phyloP scores from a whole-genome alignment of 257 asterid genomes.

The Orobanche coerulescens region DNA sequence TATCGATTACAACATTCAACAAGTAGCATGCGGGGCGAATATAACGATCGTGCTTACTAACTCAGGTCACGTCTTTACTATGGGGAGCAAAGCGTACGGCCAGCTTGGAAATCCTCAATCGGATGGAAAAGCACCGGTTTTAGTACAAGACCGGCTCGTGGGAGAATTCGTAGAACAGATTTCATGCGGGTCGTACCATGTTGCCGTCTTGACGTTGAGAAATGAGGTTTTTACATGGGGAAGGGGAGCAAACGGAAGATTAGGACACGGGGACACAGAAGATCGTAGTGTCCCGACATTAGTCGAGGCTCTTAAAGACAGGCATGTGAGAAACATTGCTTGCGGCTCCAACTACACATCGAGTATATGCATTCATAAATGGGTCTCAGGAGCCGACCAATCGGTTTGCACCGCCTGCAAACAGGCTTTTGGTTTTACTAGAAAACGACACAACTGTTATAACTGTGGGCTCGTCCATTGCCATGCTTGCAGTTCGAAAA shows the following conservation, averaged over 20 bases:
- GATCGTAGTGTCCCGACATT: slow-evolving; percentile 64
- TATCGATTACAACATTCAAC: slow-evolving; percentile 73
- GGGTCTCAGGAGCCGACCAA: slow-evolving; percentile 93
- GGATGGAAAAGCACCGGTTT: slow-evolving; percentile 61
- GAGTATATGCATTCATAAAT: slow-evolving; percentile 75
- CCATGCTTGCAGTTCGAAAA: slow-evolving; percentile 85
- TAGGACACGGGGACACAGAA: slow-evolving; percentile 79
- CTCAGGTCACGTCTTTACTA: slow-evolving; percentile 76
- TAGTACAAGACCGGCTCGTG: slow-evolving; percentile 75
- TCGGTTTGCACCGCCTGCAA: slow-evolving; percentile 77
- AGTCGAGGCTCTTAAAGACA: slow-evolving; percentile 72
- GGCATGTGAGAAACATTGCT: slow-evolving; percentile 64
- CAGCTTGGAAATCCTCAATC: slow-evolving; percentile 71
- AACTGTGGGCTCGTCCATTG: slow-evolving; percentile 91
- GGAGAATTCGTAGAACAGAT: slow-evolving; percentile 92
- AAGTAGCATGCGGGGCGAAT: slow-evolving; percentile 71
- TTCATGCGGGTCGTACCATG: slow-evolving; percentile 67
- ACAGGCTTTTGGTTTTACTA: slow-evolving; percentile 83
- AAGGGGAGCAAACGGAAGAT: slow-evolving; percentile 74
- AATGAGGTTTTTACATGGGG: slow-evolving; percentile 92
- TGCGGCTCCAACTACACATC: slow-evolving; percentile 87
- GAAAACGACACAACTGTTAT: slow-evolving; percentile 77
- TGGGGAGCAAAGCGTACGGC: slow-evolving; percentile 68
- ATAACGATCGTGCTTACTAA: slow-evolving; percentile 65
- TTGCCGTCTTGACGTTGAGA: slow-evolving; percentile 74